A percentile compares a stretch with the other conserved stretches of the same genome.
These are phyloP conservation scores for Abelmoschus esculentus DNA, from an alignment of 345 rosid genomes.

Conservation along the genomic window DNA sequence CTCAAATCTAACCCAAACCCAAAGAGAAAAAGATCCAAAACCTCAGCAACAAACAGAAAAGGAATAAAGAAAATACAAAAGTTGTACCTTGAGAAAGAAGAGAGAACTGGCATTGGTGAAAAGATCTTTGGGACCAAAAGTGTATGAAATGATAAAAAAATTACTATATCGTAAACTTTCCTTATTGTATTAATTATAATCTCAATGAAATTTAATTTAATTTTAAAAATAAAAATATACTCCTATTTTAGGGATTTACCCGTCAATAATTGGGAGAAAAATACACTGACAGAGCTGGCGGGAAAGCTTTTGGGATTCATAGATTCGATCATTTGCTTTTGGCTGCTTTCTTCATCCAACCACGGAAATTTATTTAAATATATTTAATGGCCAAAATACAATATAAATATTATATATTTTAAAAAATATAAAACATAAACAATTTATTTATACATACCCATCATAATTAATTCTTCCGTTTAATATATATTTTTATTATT, in stretches of 20 bases:
- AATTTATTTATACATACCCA: too few species aligned
- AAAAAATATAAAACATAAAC: too few species aligned
- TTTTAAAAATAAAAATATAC: too few species aligned
- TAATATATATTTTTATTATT: too few species aligned
- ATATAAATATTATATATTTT: too few species aligned
- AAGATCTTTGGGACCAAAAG: not conserved
- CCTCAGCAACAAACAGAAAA: not conserved
- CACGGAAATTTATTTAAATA: not conserved
- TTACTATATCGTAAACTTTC: too few species aligned
- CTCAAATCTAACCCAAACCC: not conserved
- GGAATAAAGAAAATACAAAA: not conserved
- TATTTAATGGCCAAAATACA: too few species aligned
- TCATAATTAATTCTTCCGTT: too few species aligned
- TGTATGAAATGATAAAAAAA: not conserved
- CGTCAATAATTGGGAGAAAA: not conserved
- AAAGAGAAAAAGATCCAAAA: not conserved
- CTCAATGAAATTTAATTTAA: too few species aligned
- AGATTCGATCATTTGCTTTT: too few species aligned
- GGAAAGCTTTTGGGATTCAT: not conserved
- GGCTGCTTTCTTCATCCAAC: not conserved
- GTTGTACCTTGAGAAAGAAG: conserved; percentile 5
- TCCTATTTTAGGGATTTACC: not conserved
- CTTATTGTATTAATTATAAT: too few species aligned
- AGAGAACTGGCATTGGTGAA: conserved; percentile 2
- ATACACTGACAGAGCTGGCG: not conserved